A percentile compares a stretch with the other conserved stretches of the same genome.
phyloP scores from a whole-genome alignment of 352 stramenopile genomes.

The Elongisporangium prolatum region DNA sequence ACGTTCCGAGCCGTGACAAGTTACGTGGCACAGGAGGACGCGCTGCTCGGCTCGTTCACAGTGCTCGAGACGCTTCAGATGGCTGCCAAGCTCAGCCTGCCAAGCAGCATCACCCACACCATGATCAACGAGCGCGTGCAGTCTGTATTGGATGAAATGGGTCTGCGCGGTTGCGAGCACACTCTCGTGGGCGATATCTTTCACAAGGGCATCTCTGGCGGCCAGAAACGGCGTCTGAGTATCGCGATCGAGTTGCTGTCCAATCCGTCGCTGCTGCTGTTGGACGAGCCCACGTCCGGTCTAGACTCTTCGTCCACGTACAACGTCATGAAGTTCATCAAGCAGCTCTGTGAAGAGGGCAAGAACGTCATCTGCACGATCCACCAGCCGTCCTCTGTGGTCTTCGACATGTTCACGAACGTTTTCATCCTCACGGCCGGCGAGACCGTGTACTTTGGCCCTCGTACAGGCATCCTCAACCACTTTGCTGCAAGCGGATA shows the following conservation, averaged over 20 bases:
- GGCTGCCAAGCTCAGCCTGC: conserved; percentile 46
- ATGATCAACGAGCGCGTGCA: conserved; percentile 50
- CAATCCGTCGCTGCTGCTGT: conserved; percentile 91
- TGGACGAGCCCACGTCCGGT: conserved; percentile 93
- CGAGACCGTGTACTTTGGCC: conserved; percentile 87
- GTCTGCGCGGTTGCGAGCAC: conserved; percentile 36
- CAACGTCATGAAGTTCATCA: conserved; percentile 84
- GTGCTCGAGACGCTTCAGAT: conserved; percentile 66
- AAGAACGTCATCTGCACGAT: conserved; percentile 82
- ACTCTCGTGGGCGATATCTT: conserved; percentile 84
- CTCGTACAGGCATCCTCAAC: conserved; percentile 32
- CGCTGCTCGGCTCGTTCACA: conserved; percentile 60
- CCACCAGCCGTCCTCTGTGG: conserved; percentile 77
- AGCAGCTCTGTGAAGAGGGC: conserved; percentile 32
- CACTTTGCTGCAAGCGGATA: conserved; percentile 53
- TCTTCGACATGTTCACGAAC: conserved; percentile 70
- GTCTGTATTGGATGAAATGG: conserved; percentile 63
- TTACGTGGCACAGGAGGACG: conserved; percentile 61
- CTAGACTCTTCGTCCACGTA: conserved; percentile 87
- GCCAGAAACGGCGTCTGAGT: conserved; percentile 90
- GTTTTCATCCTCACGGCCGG: conserved; percentile 59
- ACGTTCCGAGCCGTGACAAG: conserved; percentile 39
- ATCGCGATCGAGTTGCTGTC: conserved; percentile 93
- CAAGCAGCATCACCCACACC: conserved; percentile 27
- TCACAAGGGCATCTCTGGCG: conserved; percentile 78